Base-by-base conservation (phyloP, 129 eudicot species). In the Flaveria ramosissima region DNA sequence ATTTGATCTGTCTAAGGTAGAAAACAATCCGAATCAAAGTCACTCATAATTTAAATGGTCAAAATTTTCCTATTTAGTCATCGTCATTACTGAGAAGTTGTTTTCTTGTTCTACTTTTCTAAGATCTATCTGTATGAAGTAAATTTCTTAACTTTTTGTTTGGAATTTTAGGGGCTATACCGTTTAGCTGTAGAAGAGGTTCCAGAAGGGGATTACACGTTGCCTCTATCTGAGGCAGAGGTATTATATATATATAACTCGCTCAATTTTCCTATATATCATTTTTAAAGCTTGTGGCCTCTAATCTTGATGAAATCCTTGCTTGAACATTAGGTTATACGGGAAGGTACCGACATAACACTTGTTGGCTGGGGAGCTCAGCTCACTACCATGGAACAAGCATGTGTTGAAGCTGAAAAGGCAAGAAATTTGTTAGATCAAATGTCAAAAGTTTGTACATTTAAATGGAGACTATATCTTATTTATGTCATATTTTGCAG, bases 291-390 rank as follows among this genome's bases (percentile, higher is more conserved):
- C 7, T 41, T 66, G 9, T 16, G 50, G 60, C 26, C 19, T 39
- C 64, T 53, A 51, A 46, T 8, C 57, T 68, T 84, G 68, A 84
- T 65, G 51, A 77, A 41, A 19, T 51, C 77, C 27, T 23, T 62
- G 23, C 59, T 76, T 71, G 52, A 69, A 61, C 48, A 55, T 36
- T 82, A 91, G 97, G 94, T 94, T 74, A 87, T 94, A 17, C 88
- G 92, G 68, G 92, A 94, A 83, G 97, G 99, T 30, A 86, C 85
- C 57, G 99, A 94, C 82, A 91, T 94, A 56, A 94, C 97, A 73
- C 93, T 94, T 57, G 96, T 94, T 73, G 99, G 99, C 36, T 94
- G 99, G 99, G 99, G 99, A 70, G 99, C 99, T 83, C 99, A 94
- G 86, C 87, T 94, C 20, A 51, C 96, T 63, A 68, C 88, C 52